Evolutionary conservation across 169 alveolate genomes (phyloP).

Genomic region (Eimeria praecox): DNA sequence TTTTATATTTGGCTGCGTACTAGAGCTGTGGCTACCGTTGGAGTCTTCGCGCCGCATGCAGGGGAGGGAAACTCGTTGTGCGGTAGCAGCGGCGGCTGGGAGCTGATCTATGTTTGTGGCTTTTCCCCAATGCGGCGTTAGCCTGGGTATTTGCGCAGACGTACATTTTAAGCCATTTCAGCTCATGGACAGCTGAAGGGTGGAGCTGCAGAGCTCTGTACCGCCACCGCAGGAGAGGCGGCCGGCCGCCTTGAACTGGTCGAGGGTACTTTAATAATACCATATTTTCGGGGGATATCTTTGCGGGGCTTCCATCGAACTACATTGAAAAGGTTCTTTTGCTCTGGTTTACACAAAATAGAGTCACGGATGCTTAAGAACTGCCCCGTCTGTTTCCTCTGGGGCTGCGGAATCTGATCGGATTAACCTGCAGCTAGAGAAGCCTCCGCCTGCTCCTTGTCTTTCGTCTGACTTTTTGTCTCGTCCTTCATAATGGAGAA

Average conservation of each 20-base stretch:
- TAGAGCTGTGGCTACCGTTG: neutral
- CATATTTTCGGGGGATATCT: neutral
- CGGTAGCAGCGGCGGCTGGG: constrained; percentile 4
- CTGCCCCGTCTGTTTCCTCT: neutral
- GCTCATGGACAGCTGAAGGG: constrained; percentile 56
- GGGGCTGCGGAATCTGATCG: constrained; percentile 17
- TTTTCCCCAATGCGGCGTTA: neutral
- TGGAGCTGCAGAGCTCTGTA: neutral
- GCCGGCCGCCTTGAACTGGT: constrained; percentile 49
- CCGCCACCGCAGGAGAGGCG: constrained; percentile 38
- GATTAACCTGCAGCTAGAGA: neutral
- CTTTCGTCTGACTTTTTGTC: neutral
- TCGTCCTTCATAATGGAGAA: constrained; percentile 46
- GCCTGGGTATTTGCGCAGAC: constrained; percentile 8
- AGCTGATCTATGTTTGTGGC: neutral
- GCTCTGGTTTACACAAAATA: neutral
- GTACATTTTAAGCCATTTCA: neutral
- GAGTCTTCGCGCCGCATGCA: constrained; percentile 10
- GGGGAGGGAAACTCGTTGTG: neutral
- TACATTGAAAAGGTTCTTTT: neutral
- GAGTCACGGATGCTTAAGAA: neutral
- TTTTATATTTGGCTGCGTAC: too few relatives aligned
- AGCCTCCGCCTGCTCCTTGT: neutral
- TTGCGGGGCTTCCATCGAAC: neutral
- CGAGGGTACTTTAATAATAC: neutral